phyloP scores from a whole-genome alignment of 805 yeast species.

The Barnettozyma vustinii region DNA sequence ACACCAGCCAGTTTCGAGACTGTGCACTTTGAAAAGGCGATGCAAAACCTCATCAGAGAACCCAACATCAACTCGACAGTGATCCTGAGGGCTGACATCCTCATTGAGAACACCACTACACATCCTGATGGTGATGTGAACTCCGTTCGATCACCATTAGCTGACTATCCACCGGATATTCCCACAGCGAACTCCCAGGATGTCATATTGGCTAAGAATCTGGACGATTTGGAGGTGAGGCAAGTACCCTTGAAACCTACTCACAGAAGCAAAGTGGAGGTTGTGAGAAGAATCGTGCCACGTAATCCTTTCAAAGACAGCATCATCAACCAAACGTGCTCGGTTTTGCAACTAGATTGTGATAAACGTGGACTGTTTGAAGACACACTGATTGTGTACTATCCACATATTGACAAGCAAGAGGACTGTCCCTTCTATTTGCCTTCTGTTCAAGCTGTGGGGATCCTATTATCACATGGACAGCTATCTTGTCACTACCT shows the following conservation, averaged over 20 bases:
- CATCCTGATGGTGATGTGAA: slow-evolving; percentile 14
- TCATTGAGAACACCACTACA: slow-evolving; percentile 44
- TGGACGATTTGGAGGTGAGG: slow-evolving; percentile 39
- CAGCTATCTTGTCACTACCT: slow-evolving; percentile 68
- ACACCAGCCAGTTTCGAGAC: slow-evolving; percentile 42
- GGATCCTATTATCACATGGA: slow-evolving; percentile 44
- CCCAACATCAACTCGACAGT: slow-evolving; percentile 93
- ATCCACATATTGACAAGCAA: slow-evolving; percentile 60
- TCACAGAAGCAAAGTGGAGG: slow-evolving; percentile 38
- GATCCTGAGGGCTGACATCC: slow-evolving; percentile 80
- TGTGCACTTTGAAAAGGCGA: slow-evolving; percentile 65
- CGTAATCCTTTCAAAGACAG: slow-evolving; percentile 84
- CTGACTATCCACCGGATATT: slow-evolving; percentile 29
- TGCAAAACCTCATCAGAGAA: slow-evolving; percentile 71
- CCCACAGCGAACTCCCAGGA: slow-evolving; percentile 19
- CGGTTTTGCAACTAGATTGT: slow-evolving; percentile 35
- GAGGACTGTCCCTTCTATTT: slow-evolving; percentile 80
- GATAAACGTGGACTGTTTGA: slow-evolving; percentile 24
- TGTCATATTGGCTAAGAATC: slow-evolving; percentile 25
- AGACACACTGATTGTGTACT: slow-evolving; percentile 58
- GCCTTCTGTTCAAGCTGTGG: slow-evolving; percentile 82
- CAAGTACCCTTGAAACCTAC: slow-evolving; percentile 22
- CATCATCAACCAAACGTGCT: slow-evolving; percentile 81
- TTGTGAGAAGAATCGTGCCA: slow-evolving; percentile 86
- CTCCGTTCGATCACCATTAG: slow-evolving; percentile 21